phyloP scores from a whole-genome alignment of 495 filamentous ascomycete species.

The Physcia stellaris region DNA sequence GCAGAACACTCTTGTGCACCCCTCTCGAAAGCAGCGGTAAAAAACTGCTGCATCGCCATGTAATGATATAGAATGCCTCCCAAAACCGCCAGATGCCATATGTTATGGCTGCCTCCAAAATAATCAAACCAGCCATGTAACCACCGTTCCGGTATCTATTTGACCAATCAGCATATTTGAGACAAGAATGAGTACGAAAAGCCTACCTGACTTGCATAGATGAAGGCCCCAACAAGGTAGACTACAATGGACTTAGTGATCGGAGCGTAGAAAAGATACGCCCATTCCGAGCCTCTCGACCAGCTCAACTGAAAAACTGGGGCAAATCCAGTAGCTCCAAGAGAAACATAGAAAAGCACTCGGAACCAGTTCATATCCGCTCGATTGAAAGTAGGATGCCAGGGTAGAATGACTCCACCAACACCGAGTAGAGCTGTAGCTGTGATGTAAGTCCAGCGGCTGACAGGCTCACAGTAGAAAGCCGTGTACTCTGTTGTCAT shows the following conservation, averaged over 20 bases:
- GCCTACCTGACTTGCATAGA: conserved; percentile 71
- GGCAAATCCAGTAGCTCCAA: conserved; percentile 82
- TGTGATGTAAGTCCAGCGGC: conserved; percentile 75
- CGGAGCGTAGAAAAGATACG: conserved; percentile 78
- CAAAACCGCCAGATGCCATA: conserved; percentile 93
- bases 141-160: conserved; percentile 72
- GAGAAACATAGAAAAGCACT: conserved; percentile 80
- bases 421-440: conserved; percentile 71
- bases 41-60: conserved; percentile 88
- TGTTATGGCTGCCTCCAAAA: conserved; percentile 85
- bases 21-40: conserved; percentile 66
- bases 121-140: conserved; percentile 88
- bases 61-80: conserved; percentile 98
- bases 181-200: not conserved
- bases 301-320: conserved; percentile 71
- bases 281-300: conserved; percentile 61
- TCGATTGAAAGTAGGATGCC: conserved; percentile 93
- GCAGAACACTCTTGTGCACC: conserved; percentile 45
- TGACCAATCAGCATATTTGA: not conserved
- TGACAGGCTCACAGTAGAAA: conserved; percentile 90
- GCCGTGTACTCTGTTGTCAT: conserved; percentile 98
- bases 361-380: conserved; percentile 82
- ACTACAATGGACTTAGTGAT: conserved; percentile 72
- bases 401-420: conserved; percentile 82
- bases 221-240: conserved; percentile 67